Evolutionary conservation across 371 early-diverging fungal genomes (phyloP).

Genomic region (Apophysomyces elegans): DNA sequence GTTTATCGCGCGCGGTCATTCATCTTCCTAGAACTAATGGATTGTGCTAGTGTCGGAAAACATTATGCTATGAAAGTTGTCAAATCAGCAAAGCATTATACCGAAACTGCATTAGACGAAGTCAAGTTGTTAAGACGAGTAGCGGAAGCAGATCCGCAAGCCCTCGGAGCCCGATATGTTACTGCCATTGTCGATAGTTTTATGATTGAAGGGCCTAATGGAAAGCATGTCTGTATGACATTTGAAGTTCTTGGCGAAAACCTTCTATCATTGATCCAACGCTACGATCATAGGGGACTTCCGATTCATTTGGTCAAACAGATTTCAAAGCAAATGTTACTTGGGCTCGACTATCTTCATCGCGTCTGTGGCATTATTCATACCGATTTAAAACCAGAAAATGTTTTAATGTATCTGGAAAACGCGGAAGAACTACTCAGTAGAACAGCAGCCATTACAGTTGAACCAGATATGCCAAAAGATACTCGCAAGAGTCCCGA

Average conservation of each 20-base stretch:
- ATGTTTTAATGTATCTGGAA: slow-evolving; percentile 90
- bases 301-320: slow-evolving; percentile 87
- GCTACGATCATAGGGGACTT: slow-evolving; percentile 82
- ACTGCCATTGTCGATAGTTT: slow-evolving; percentile 91
- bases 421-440: slow-evolving; percentile 75
- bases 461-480: neutral
- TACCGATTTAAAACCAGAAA: slow-evolving; percentile 98
- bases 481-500: slow-evolving; percentile 1
- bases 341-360: slow-evolving; percentile 94
- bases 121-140: slow-evolving; percentile 87
- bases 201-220: slow-evolving; percentile 87
- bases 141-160: slow-evolving; percentile 66
- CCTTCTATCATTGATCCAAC: slow-evolving; percentile 81
- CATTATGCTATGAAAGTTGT: slow-evolving; percentile 97
- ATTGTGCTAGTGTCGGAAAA: slow-evolving; percentile 56
- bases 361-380: slow-evolving; percentile 95
- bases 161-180: slow-evolving; percentile 69
- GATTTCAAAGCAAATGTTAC: slow-evolving; percentile 85
- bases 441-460: slow-evolving; percentile 12
- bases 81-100: slow-evolving; percentile 94
- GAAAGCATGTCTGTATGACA: slow-evolving; percentile 95
- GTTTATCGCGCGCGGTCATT: slow-evolving; percentile 11
- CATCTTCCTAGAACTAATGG: neutral
- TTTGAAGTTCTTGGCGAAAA: slow-evolving; percentile 98
- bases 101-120: slow-evolving; percentile 96